A percentile compares a stretch with the other conserved stretches of the same genome.
Evolutionary conservation across 305 asterid species (phyloP).

Genomic region (Euphrasia arctica): DNA sequence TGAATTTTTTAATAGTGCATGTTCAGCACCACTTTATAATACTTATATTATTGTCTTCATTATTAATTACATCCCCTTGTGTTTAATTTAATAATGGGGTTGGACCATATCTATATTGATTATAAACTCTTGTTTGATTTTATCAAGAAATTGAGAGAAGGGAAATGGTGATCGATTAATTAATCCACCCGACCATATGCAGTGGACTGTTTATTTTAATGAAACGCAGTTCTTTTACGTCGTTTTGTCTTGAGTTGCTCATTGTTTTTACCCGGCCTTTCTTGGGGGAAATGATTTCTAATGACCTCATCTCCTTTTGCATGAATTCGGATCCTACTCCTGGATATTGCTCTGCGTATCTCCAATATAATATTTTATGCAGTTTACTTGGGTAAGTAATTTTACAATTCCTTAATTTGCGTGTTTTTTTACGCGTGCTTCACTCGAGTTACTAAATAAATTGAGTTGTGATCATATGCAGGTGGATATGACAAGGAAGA

Average conservation of each 20-base stretch:
- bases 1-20: conserved; percentile 18
- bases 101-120: not conserved
- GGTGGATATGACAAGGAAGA: conserved; percentile 99
- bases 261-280: not conserved
- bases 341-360: conserved; percentile 32
- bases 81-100: not conserved
- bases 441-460: not conserved
- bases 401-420: conserved; percentile 2
- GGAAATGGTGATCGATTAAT: too few species aligned
- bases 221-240: not conserved
- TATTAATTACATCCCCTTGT: not conserved
- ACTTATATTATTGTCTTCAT: not conserved
- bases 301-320: conserved; percentile 31
- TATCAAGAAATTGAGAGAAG: too few species aligned
- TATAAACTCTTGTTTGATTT: too few species aligned
- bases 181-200: too few species aligned
- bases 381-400: conserved; percentile 87
- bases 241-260: not conserved
- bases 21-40: conserved; percentile 6
- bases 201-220: too few species aligned
- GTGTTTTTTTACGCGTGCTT: not conserved
- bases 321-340: conserved; percentile 33
- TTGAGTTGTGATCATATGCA: conserved; percentile 22
- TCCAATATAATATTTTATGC: conserved; percentile 26
- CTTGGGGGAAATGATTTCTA: conserved; percentile 13